Conservation (phyloP, 441 rosid genomes). For the Breynia disticha region DNA sequence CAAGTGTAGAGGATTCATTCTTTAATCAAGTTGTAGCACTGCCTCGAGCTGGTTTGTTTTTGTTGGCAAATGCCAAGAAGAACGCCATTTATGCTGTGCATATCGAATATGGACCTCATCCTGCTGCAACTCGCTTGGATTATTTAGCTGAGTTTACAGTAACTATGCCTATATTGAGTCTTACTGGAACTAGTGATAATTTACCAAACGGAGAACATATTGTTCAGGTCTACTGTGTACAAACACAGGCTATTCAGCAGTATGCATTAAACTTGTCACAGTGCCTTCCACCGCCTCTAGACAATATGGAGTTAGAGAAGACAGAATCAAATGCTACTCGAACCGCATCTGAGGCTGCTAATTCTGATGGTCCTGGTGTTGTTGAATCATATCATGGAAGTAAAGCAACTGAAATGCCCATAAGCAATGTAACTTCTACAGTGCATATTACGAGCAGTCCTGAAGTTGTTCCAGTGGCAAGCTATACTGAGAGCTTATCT, state of each 20-base stretch:
- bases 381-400: constrained; percentile 30
- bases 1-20: constrained; percentile 55
- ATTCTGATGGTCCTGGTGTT: constrained; percentile 20
- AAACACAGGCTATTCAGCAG: constrained; percentile 89
- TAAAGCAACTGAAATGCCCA: constrained; percentile 26
- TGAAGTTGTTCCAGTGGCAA: constrained; percentile 21
- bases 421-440: constrained; percentile 16
- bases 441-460: constrained; percentile 21
- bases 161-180: constrained; percentile 87
- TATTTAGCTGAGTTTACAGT: constrained; percentile 83
- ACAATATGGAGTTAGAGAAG: constrained; percentile 46
- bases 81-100: constrained; percentile 86
- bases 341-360: constrained; percentile 26
- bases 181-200: constrained; percentile 56
- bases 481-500: constrained; percentile 27
- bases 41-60: constrained; percentile 55
- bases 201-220: constrained; percentile 47
- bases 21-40: constrained; percentile 78
- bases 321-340: constrained; percentile 39
- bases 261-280: constrained; percentile 72
- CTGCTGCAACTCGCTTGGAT: constrained; percentile 68
- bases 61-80: constrained; percentile 88
- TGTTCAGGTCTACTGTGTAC: constrained; percentile 82
- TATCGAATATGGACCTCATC: constrained; percentile 66
- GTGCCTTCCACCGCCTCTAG: constrained; percentile 68